phyloP scores from a whole-genome alignment of 2,329 filamentous ascomycete genomes.

The Bretziella fagacearum region DNA sequence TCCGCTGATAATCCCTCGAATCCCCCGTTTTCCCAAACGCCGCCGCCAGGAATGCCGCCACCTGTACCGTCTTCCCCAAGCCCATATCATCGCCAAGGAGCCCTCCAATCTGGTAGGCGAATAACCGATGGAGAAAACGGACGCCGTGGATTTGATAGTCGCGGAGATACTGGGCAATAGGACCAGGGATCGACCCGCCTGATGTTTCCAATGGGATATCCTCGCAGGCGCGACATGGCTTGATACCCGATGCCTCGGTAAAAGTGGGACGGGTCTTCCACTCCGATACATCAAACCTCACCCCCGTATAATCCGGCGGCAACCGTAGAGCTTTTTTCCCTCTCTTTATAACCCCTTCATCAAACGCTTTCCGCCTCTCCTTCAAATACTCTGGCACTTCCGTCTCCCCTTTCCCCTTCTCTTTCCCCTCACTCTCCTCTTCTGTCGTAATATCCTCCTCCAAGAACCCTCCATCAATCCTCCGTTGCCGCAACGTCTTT shows the following conservation, averaged over 20 bases:
- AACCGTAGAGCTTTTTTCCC: constrained; percentile 54
- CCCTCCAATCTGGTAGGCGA: constrained; percentile 79
- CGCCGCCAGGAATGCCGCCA: constrained; percentile 77
- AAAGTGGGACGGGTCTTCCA: no score
- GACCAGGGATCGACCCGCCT: no score
- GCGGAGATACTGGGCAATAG: constrained; percentile 80
- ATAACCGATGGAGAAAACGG: constrained; percentile 69
- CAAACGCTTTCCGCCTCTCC: constrained; percentile 51
- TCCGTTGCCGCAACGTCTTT: no score
- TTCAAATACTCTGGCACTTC: constrained; percentile 54
- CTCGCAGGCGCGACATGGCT: not conserved
- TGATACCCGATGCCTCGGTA: not conserved
- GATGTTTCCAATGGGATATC: no score
- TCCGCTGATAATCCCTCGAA: constrained; percentile 65
- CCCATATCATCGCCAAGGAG: constrained; percentile 97
- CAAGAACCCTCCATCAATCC: no score
- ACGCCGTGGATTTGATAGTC: constrained; percentile 83
- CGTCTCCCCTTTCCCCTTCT: not conserved
- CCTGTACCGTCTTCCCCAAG: constrained; percentile 88
- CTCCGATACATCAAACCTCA: constrained; percentile 52
- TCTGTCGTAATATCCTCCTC: not conserved
- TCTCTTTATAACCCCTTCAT: constrained; percentile 39
- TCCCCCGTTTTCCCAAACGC: constrained; percentile 92
- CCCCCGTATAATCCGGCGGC: constrained; percentile 58
- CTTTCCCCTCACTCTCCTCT: not conserved